These are phyloP conservation scores for Cyclocybe cylindracea DNA, from an alignment of 768 basidiomycete genomes.

Conservation along the genomic window DNA sequence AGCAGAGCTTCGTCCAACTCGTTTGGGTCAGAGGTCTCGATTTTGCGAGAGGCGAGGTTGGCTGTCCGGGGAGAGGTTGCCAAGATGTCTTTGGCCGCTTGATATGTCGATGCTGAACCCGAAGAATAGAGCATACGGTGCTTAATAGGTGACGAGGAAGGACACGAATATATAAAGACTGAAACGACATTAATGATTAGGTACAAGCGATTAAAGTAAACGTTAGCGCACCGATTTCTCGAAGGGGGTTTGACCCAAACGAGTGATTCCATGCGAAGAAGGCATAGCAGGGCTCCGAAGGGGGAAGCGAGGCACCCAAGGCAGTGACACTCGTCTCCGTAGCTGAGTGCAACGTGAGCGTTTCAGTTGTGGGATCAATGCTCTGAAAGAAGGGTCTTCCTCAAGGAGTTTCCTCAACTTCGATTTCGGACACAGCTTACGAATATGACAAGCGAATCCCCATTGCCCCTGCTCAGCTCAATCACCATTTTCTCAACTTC, in stretches of 20 bases:
- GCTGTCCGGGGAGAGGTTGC: conserved; percentile 41
- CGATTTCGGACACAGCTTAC: conserved; percentile 42
- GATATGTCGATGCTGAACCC: conserved; percentile 56
- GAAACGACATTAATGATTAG: neutral
- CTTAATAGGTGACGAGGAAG: conserved; percentile 76
- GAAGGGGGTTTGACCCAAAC: conserved; percentile 36
- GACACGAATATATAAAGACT: conserved; percentile 95
- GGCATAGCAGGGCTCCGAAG: conserved; percentile 64
- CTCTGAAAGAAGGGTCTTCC: conserved; percentile 39
- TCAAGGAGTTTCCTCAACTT: neutral
- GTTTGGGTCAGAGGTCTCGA: conserved; percentile 80
- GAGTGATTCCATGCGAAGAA: conserved; percentile 67
- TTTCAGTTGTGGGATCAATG: conserved; percentile 67
- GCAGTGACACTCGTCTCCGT: conserved; percentile 40
- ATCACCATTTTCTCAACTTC: conserved; percentile 67
- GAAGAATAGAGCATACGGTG: conserved; percentile 90
- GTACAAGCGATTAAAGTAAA: neutral
- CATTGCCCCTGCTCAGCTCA: conserved; percentile 50
- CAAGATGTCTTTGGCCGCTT: conserved; percentile 54
- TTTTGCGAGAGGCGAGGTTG: conserved; percentile 53
- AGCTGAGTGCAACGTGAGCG: conserved; percentile 45
- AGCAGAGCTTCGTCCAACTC: conserved; percentile 72
- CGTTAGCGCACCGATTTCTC: conserved; percentile 58
- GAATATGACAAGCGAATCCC: conserved; percentile 58
- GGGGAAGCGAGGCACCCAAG: conserved; percentile 51